Evolutionary conservation across 1,139 yeast genomes (phyloP).

Genomic region (Pichia sp.): DNA sequence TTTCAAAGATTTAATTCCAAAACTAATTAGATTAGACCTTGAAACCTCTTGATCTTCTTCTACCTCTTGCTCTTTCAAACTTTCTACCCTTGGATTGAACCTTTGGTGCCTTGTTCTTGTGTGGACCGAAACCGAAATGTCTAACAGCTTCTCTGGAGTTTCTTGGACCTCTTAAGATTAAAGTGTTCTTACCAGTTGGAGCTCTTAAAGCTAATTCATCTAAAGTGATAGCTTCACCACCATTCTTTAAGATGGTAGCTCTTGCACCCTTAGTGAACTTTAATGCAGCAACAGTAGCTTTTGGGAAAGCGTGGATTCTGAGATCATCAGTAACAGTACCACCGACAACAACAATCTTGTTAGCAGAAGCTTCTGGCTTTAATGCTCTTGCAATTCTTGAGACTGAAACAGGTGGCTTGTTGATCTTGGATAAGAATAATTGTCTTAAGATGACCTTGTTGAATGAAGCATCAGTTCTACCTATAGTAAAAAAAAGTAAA

Average conservation of each 20-base stretch:
- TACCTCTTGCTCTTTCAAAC: constrained; percentile 99
- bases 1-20: background rate
- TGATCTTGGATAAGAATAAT: constrained; percentile 94
- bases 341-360: constrained; percentile 94
- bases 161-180: constrained; percentile 98
- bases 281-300: constrained; percentile 96
- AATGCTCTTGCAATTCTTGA: constrained; percentile 85
- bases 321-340: constrained; percentile 98
- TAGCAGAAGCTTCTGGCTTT: constrained; percentile 68
- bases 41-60: constrained; percentile 99
- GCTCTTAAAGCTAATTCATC: constrained; percentile 99
- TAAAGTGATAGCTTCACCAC: constrained; percentile 99
- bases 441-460: constrained; percentile 94
- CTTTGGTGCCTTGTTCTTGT: constrained; percentile 99
- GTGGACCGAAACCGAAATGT: constrained; percentile 99
- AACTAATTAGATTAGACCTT: constrained; percentile 69
- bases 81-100: constrained; percentile 96
- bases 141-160: constrained; percentile 98
- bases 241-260: constrained; percentile 95
- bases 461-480: constrained; percentile 98
- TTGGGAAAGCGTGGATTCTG: constrained; percentile 92
- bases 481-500: constrained; percentile 32
- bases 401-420: constrained; percentile 99
- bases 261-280: constrained; percentile 99
- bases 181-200: constrained; percentile 99